Evolutionary conservation across 495 filamentous ascomycete genomes (phyloP).

Genomic region (Penicillium coprophilum): DNA sequence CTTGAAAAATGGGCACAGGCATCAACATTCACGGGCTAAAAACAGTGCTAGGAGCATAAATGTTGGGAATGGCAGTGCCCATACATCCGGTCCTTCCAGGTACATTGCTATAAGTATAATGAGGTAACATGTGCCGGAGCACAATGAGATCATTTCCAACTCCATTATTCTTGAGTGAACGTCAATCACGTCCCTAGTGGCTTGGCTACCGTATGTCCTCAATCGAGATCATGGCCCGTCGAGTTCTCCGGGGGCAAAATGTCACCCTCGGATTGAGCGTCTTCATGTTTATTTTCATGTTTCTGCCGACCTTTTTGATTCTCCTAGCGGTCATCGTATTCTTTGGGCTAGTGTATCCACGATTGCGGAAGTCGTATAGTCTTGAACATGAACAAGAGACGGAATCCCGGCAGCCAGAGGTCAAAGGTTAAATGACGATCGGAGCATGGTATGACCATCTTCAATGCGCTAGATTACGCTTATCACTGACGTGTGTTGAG

Average conservation of each 20-base stretch:
- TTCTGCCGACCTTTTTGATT: constrained; percentile 41
- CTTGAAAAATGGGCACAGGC: constrained; percentile 13
- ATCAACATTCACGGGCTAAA: constrained; percentile 9
- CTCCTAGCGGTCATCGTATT: constrained; percentile 39
- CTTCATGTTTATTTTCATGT: constrained; percentile 44
- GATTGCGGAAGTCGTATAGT: constrained; percentile 24
- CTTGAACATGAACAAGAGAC: constrained; percentile 16
- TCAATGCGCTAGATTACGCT: background rate
- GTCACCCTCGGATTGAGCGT: constrained; percentile 38
- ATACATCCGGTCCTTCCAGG: constrained; percentile 10
- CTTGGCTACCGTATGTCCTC: constrained; percentile 11
- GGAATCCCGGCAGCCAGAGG: constrained; percentile 1
- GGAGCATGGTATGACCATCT: background rate
- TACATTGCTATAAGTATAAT: constrained; percentile 1
- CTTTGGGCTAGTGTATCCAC: constrained; percentile 37
- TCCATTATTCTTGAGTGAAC: background rate
- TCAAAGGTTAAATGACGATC: constrained; percentile 4
- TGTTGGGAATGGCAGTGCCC: background rate
- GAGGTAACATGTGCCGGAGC: background rate
- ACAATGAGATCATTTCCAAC: constrained; percentile 4
- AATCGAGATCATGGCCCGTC: constrained; percentile 36
- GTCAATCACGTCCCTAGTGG: background rate
- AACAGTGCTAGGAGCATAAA: background rate
- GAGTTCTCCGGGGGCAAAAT: constrained; percentile 32
- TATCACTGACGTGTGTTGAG: background rate